Percentiles rank a stretch among this genome's conserved stretches.
phyloP scores from a whole-genome alignment of 345 rosid genomes.

The Rhodamnia rubescens region DNA sequence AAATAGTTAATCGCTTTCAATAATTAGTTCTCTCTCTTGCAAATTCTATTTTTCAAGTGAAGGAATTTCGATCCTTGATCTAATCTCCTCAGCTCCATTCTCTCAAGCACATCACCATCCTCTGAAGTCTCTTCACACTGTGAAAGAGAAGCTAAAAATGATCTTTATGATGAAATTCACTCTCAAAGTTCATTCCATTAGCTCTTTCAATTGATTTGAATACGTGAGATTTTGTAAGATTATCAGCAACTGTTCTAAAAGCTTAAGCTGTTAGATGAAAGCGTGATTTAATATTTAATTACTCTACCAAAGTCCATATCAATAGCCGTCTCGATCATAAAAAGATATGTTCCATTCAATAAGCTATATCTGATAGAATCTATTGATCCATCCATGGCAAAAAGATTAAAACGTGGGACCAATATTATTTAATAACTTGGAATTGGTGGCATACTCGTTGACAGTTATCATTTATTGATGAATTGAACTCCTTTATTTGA shows the following conservation, averaged over 20 bases:
- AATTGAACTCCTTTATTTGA: neutral
- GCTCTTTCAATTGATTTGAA: neutral
- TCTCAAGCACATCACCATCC: neutral
- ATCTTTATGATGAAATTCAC: neutral
- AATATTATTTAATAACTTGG: neutral
- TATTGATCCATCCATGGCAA: neutral
- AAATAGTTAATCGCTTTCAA: neutral
- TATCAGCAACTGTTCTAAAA: no score
- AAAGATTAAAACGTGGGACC: neutral
- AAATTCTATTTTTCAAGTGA: neutral
- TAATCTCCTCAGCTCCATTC: neutral
- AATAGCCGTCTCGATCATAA: neutral
- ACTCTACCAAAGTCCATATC: neutral
- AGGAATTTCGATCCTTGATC: neutral
- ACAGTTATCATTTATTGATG: neutral
- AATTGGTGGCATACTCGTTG: neutral
- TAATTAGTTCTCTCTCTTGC: neutral
- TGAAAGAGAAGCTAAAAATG: neutral
- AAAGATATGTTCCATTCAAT: neutral
- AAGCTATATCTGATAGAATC: neutral
- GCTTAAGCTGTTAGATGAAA: no score
- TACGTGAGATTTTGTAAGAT: no score
- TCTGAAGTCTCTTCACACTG: neutral
- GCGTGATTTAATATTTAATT: no score
- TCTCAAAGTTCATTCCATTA: neutral